Evolutionary conservation across 345 rosid species (phyloP), one percentile per base, ranked within the genome.

Genomic region (Ceriops decandra): DNA sequence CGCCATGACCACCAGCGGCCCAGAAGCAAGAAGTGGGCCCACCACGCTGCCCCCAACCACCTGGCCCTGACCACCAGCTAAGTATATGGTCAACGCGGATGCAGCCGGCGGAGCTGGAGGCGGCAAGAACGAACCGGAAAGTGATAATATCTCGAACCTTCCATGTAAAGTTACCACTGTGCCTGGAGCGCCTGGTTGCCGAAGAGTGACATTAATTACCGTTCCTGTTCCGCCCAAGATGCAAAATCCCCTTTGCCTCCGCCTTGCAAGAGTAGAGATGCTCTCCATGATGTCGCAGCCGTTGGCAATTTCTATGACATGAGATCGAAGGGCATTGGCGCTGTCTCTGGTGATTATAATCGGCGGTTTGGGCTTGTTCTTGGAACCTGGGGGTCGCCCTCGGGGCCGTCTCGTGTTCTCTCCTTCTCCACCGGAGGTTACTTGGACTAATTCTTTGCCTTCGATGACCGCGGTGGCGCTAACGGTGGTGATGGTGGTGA

Each of bases 21-120:
- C 98, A 0, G 90, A 87, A 4, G 98, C 93, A 56, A 85, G 32
- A 2, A 93, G 90, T 35, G 89, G 89, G 5, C 98, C 93, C 13
- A 81, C 97, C 42, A 85, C 93, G 47, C 87, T 84, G 17, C 98
- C 98, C n/a, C 98, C 98, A 6, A 93, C 88, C 17, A 93, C 97
- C 31, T 90, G 98, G 4, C 98, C 98, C 77, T 93, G 98, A 31
- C 98, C 97, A n/a, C 97, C 97, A 31, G 97, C 97, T 68, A 93
- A 64, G 62, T 93, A 93, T 52, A 93, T 85, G 6, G 97, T 89
- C 76, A 93, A 75, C 61, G 89, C 93, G 0, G 98, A 87, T 0
- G 96, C 95, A 20, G 96, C 93, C 8, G 93, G 87, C 11, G 98
- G 98, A 2, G 97, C 98, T 0, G 98, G 98, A 2, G 98, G 98